phyloP scores from a whole-genome alignment of 2,329 filamentous ascomycete species.

The Colletotrichum sp. region DNA sequence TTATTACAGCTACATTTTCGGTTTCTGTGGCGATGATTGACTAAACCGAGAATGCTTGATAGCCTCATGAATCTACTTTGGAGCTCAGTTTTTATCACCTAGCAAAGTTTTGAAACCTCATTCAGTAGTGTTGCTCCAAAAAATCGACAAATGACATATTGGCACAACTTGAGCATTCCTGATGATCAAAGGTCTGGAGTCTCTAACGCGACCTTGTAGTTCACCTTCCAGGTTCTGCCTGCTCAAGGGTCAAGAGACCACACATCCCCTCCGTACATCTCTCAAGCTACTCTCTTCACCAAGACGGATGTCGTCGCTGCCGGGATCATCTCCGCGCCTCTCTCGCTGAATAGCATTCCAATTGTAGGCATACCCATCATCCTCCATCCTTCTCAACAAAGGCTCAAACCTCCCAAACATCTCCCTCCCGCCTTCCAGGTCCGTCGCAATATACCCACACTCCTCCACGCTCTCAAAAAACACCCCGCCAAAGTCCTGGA shows the following conservation, averaged over 20 bases:
- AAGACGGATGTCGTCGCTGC: background rate
- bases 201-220: background rate
- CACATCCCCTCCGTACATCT: background rate
- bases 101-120: too few relatives aligned
- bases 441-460: background rate
- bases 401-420: background rate
- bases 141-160: too few relatives aligned
- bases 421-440: background rate
- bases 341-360: background rate
- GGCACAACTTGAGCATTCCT: background rate
- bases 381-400: background rate
- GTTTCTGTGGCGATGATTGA: too few relatives aligned
- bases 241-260: background rate
- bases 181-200: background rate
- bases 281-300: background rate
- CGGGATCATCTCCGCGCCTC: background rate
- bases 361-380: background rate
- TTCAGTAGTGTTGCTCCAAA: too few relatives aligned
- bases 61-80: too few relatives aligned
- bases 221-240: background rate
- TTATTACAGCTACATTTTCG: too few relatives aligned
- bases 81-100: too few relatives aligned
- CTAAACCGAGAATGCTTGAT: too few relatives aligned
- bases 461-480: background rate
- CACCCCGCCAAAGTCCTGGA: background rate